phyloP scores from a whole-genome alignment of 176 grass and related monocot genomes.

The Cenchrus americanus region DNA sequence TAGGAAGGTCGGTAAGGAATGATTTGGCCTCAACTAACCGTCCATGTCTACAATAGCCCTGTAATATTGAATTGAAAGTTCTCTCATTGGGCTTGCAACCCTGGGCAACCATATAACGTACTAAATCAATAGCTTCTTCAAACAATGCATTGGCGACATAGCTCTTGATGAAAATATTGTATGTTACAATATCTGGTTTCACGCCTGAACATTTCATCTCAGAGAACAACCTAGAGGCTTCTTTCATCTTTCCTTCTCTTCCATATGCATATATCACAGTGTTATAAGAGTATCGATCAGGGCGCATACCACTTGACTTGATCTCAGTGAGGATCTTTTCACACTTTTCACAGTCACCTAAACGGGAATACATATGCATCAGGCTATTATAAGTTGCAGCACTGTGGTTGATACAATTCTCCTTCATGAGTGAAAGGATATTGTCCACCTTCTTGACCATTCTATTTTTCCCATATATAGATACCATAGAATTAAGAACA shows the following conservation, averaged over 20 bases:
- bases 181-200: conserved; percentile 80
- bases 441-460: conserved; percentile 82
- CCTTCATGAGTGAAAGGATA: conserved; percentile 71
- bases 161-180: conserved; percentile 91
- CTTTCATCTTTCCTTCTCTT: conserved; percentile 76
- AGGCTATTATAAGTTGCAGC: conserved; percentile 80
- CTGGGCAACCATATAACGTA: conserved; percentile 69
- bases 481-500: conserved; percentile 87
- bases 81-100: conserved; percentile 82
- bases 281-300: conserved; percentile 92
- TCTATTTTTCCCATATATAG: conserved; percentile 81
- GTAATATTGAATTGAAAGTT: conserved; percentile 77
- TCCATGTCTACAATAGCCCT: conserved; percentile 64
- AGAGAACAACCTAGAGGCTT: conserved; percentile 79
- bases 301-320: conserved; percentile 65
- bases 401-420: conserved; percentile 66
- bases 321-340: conserved; percentile 80
- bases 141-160: conserved; percentile 83
- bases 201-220: conserved; percentile 76
- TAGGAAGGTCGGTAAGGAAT: conserved; percentile 61
- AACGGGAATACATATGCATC: conserved; percentile 90
- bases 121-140: conserved; percentile 78
- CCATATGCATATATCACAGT: conserved; percentile 95
- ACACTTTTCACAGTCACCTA: conserved; percentile 80
- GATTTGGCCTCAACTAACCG: conserved; percentile 58